A percentile compares a stretch with the other conserved stretches of the same genome.
phyloP scores from a whole-genome alignment of 1,139 yeast species.

The Yamadazyma atmosphaerica region DNA sequence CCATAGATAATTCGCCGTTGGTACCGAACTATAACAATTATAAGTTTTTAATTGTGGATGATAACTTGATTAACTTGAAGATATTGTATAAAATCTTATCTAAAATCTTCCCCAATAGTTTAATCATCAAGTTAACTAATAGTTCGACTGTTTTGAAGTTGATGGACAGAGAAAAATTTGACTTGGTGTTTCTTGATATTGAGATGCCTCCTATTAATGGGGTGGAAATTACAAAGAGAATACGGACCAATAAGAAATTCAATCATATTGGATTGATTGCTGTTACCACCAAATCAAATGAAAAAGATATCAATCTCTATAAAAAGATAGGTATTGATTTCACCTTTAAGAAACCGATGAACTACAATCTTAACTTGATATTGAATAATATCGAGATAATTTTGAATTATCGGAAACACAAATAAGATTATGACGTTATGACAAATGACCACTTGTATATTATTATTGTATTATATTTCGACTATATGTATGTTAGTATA shows the following conservation, averaged over 20 bases:
- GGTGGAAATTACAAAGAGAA: conserved; percentile 34
- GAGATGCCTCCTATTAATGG: conserved; percentile 51
- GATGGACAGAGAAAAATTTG: conserved; percentile 24
- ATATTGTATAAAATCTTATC: conserved; percentile 34
- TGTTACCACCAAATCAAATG: conserved; percentile 38
- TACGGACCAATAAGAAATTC: conserved; percentile 22
- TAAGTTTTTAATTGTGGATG: conserved; percentile 43
- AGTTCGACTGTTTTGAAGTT: conserved; percentile 29
- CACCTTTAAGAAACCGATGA: conserved; percentile 45
- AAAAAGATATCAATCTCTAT: conserved; percentile 31
- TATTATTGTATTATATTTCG: conserved; percentile 2
- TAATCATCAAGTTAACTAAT: conserved; percentile 30
- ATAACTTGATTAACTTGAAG: conserved; percentile 42
- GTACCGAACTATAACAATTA: conserved; percentile 26
- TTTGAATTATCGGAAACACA: conserved; percentile 16
- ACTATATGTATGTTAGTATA: background rate
- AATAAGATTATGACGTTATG: conserved; percentile 7
- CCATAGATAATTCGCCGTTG: conserved; percentile 16
- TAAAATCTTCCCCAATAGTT: conserved; percentile 37
- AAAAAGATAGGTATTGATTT: conserved; percentile 39
- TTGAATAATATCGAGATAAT: conserved; percentile 18
- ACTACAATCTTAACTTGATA: conserved; percentile 19
- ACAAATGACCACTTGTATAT: background rate
- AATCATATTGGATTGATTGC: conserved; percentile 38
- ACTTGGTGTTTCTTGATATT: conserved; percentile 43